Conservation (phyloP, 2,329 filamentous ascomycete genomes). For the Alternaria arbusti region DNA sequence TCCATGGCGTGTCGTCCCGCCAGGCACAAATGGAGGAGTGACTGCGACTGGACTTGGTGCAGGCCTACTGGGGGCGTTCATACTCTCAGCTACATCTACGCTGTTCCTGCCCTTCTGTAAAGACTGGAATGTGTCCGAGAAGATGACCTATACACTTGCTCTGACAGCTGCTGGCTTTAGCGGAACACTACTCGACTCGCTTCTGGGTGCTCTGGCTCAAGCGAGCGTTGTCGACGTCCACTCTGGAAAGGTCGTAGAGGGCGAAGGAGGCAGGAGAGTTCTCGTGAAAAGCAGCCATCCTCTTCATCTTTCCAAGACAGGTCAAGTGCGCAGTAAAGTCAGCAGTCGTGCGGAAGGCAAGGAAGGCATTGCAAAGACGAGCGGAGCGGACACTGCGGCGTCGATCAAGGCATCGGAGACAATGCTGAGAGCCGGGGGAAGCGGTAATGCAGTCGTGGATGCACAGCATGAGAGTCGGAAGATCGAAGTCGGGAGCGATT, state of each 20-base stretch:
- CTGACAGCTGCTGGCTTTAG: slow-evolving; percentile 75
- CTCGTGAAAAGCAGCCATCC: slow-evolving; percentile 44
- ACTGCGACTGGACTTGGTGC: slow-evolving; percentile 75
- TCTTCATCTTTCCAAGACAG: slow-evolving; percentile 37
- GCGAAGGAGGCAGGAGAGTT: slow-evolving; percentile 72
- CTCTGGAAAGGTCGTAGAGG: slow-evolving; percentile 88
- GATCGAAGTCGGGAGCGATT: slow-evolving; percentile 69
- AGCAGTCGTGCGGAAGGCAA: slow-evolving; percentile 51
- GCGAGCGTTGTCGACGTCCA: slow-evolving; percentile 83
- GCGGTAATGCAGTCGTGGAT: slow-evolving; percentile 35
- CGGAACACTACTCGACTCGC: slow-evolving; percentile 85
- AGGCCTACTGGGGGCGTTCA: slow-evolving; percentile 74
- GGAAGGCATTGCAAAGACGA: slow-evolving; percentile 45
- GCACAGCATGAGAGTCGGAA: slow-evolving; percentile 56
- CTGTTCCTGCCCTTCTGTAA: slow-evolving; percentile 74
- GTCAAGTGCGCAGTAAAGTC: slow-evolving; percentile 47
- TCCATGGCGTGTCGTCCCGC: slow-evolving; percentile 78
- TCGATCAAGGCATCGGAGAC: slow-evolving; percentile 38
- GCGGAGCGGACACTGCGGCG: slow-evolving; percentile 25
- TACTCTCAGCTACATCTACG: slow-evolving; percentile 71
- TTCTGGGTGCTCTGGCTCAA: slow-evolving; percentile 85
- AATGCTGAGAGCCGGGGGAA: slow-evolving; percentile 38
- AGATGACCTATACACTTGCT: slow-evolving; percentile 53
- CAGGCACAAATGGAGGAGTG: slow-evolving; percentile 92
- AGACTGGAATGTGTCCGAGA: slow-evolving; percentile 32